Base-by-base conservation (phyloP, 148 eudicot genomes). In the Simmondsia chinensis region DNA sequence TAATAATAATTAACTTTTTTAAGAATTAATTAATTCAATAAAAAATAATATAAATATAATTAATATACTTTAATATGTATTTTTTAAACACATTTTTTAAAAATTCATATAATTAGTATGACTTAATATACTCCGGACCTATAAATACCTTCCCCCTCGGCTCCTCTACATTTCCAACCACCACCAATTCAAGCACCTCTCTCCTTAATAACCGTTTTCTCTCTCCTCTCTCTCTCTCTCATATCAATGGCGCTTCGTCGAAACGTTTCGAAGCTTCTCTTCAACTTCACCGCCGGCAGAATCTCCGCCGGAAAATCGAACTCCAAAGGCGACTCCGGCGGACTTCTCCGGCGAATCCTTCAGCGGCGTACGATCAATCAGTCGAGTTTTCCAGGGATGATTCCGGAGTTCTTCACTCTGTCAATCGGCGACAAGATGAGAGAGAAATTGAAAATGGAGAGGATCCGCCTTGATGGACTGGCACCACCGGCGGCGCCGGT, bases 161-260 rank as follows among this genome's bases (percentile, higher is more conserved):
- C 20, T 1, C 19, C 7, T 15, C 11, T 4, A n/a, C n/a, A n/a
- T n/a, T n/a, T n/a, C n/a, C n/a, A n/a, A n/a, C n/a, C n/a, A n/a
- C 5, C 28, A 29, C 25, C 27, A 4, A 40, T 20, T 25, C 24
- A 45, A 20, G 20, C 59, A 24, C 29, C 20, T 10, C 38, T 34
- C 14, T 34, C n/a, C 15, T 34, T 34, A 16, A 13, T 21, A 54
- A 14, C 41, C 0, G 28, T 18, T 29, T 15, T 16, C 17, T 7
- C 32, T 28, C 39, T 6, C 47, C 33, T 26, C 46, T 20, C 9
- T 9, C 26, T 31, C 7, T 34, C 43, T 44, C 37, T 21, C 26
- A 26, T 44, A 30, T 15, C 55, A 69, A 77, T 77, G 84, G 76
- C 84, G 44, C 65, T 70, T 37, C 76, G 68, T 8, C 44, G 71